These are phyloP conservation scores for Clathrospora elynae DNA, from an alignment of 2,329 filamentous ascomycete species.

Conservation along the genomic window DNA sequence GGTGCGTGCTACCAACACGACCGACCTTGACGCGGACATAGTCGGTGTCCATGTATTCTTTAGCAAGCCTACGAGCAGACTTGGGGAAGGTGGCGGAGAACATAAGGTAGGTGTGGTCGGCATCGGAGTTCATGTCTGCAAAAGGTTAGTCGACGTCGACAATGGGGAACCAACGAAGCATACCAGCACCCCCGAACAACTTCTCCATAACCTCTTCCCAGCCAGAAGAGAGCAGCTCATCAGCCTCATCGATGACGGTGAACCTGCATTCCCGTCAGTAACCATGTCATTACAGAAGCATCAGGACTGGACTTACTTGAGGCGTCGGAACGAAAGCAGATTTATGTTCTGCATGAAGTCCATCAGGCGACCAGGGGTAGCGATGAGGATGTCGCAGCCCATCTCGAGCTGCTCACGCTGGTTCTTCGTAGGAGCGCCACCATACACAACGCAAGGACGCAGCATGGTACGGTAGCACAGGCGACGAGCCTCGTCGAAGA, in stretches of 20 bases:
- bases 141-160: conserved; percentile 13
- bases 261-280: conserved; percentile 20
- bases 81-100: conserved; percentile 96
- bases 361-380: conserved; percentile 81
- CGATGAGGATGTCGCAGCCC: conserved; percentile 89
- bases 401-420: conserved; percentile 75
- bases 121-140: conserved; percentile 74
- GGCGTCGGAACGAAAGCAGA: conserved; percentile 72
- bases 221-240: conserved; percentile 82
- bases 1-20: conserved; percentile 79
- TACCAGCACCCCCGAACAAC: conserved; percentile 82
- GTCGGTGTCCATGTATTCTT: conserved; percentile 72
- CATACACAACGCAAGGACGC: conserved; percentile 87
- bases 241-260: conserved; percentile 77
- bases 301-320: conserved; percentile 64
- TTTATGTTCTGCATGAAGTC: conserved; percentile 79
- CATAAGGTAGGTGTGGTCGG: conserved; percentile 72
- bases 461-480: conserved; percentile 95
- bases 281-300: neutral
- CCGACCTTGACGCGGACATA: conserved; percentile 85
- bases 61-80: conserved; percentile 74
- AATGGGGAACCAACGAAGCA: conserved; percentile 39
- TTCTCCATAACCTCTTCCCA: conserved; percentile 78
- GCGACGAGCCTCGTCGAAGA: conserved; percentile 91
- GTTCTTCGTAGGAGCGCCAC: conserved; percentile 72